Percentiles rank a stretch among this genome's conserved stretches.
phyloP scores from a whole-genome alignment of 1,139 yeast species.

The Hemisphaericaspora subhashii region DNA sequence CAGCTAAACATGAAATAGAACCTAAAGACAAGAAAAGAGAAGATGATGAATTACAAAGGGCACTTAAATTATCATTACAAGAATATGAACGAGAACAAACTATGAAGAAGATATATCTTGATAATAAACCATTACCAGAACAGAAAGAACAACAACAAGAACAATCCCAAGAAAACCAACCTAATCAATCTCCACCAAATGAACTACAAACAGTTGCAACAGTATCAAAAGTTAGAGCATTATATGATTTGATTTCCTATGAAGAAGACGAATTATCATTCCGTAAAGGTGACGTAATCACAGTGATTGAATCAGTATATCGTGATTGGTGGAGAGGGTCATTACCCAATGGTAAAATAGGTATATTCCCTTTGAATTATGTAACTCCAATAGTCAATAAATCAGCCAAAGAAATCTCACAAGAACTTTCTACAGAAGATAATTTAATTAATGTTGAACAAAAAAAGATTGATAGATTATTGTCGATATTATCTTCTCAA shows the following conservation, averaged over 20 bases:
- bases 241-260: constrained; percentile 74
- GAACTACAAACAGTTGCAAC: constrained; percentile 43
- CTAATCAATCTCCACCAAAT: constrained; percentile 13
- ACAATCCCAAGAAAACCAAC: constrained; percentile 8
- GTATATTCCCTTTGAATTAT: constrained; percentile 93
- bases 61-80: constrained; percentile 71
- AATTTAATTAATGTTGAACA: constrained; percentile 29
- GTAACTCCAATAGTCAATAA: constrained; percentile 78
- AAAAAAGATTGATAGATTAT: constrained; percentile 61
- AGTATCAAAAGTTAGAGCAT: constrained; percentile 73
- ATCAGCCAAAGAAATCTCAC: constrained; percentile 45
- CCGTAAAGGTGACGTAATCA: constrained; percentile 73
- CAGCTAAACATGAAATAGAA: constrained; percentile 56
- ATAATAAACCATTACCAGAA: constrained; percentile 34
- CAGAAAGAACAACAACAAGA: constrained; percentile 7
- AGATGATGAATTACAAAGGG: constrained; percentile 80
- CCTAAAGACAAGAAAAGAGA: constrained; percentile 55
- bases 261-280: constrained; percentile 74
- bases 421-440: constrained; percentile 33
- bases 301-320: constrained; percentile 84
- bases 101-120: constrained; percentile 28
- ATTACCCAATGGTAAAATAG: constrained; percentile 67
- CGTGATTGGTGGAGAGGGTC: constrained; percentile 97
- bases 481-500: constrained; percentile 53
- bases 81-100: constrained; percentile 53